Base-by-base conservation (phyloP, 306 rosid genomes). In the Casuarina equisetifolia region DNA sequence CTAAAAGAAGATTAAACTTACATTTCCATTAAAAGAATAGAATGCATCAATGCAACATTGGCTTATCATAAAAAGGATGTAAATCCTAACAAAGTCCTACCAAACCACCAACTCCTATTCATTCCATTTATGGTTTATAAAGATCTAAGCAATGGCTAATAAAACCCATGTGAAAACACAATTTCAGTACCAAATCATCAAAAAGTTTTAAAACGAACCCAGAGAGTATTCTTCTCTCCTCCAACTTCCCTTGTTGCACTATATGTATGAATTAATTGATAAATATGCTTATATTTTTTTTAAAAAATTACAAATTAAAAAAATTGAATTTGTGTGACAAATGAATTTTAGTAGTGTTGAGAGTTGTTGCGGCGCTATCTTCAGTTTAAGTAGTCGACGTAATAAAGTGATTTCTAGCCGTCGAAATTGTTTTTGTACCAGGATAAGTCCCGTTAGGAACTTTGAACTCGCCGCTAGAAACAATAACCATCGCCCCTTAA, bases 161-260 rank as follows among this genome's bases (percentile, higher is more conserved):
- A 72, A 79, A 43, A 69, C 51, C 63, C 52, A 79, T 70, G 59
- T 54, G 1, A 2, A 66, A 76, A 45, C 36, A 58, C 59, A 57
- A 36, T 16, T 70, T 46, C 40, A 64, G 1, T 0, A 11, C 45
- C 50, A 10, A 74, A 25, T 58, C 11, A 55, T 73, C 17, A 71
- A 39, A 76, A 12, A 35, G 25, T 4, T 48, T 16, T 40, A 25
- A 57, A 64, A 35, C 45, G 51, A 76, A 50, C 16, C 68, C 70
- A 68, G 55, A 54, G 16, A 32, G 16, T n/a, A 16, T 52, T 74
- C 64, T 39, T 57, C 81, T 69, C 82, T 91, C 98, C 97, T 89
- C 90, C 55, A 92, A 75, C 79, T 77, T 84, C 80, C 75, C 92
- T 75, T 90, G 85, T 78, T 95, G 97, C 51, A 91, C 93, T 49